These are phyloP conservation scores for Chlorociboria aeruginascens DNA, from an alignment of 495 filamentous ascomycete genomes.

Conservation along the genomic window DNA sequence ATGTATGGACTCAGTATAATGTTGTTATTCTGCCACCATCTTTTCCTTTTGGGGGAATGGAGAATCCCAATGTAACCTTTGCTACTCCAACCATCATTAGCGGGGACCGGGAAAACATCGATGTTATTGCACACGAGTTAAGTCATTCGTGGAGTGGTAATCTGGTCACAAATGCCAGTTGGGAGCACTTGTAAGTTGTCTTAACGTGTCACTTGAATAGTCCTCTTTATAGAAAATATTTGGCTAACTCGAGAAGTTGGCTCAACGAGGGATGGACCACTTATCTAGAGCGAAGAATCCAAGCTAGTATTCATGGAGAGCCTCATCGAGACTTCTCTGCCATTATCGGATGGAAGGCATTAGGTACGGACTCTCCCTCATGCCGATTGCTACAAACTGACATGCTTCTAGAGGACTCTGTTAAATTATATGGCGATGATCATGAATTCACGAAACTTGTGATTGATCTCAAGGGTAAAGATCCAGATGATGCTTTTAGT, in stretches of 20 bases:
- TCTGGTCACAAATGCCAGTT: constrained; percentile 76
- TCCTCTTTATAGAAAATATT: not conserved
- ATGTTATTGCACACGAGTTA: constrained; percentile 94
- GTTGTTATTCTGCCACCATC: constrained; percentile 81
- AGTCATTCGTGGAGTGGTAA: constrained; percentile 91
- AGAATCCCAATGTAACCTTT: constrained; percentile 90
- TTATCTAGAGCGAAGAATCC: constrained; percentile 77
- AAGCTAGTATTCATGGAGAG: constrained; percentile 60
- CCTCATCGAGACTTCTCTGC: constrained; percentile 82
- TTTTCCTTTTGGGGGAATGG: constrained; percentile 85
- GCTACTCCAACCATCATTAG: constrained; percentile 87
- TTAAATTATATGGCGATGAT: constrained; percentile 62
- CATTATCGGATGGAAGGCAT: constrained; percentile 68
- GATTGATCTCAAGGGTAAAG: constrained; percentile 73
- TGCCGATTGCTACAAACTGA: constrained; percentile 10
- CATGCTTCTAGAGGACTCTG: constrained; percentile 44
- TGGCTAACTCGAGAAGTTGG: constrained; percentile 39
- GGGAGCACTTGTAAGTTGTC: constrained; percentile 71
- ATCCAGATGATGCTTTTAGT: constrained; percentile 92
- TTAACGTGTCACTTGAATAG: not conserved
- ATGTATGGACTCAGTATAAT: constrained; percentile 91
- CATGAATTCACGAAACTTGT: constrained; percentile 91
- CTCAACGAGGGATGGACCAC: constrained; percentile 94
- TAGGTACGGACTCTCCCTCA: constrained; percentile 39
- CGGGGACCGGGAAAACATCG: constrained; percentile 85